Base-by-base conservation (phyloP, 1,139 yeast genomes). In the Yamadazyma epiphylla region DNA sequence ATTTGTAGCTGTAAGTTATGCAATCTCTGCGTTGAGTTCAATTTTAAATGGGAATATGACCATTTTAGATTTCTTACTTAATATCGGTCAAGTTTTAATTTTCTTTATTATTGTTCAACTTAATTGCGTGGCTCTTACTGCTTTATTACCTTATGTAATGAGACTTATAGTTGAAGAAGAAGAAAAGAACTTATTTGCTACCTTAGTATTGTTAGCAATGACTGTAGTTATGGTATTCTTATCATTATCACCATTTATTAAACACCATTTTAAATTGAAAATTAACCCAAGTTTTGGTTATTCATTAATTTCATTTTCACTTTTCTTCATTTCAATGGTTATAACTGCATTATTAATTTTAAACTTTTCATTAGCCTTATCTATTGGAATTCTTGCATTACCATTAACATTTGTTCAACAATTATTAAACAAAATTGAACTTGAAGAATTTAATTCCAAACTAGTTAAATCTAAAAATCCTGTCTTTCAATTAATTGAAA, bases 301-400 rank as follows among this genome's bases (percentile, higher is more conserved):
- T 34, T 54, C 60, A 19, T 43, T 66, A 25, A 44, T 66, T 22
- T 42, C 70, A 7, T 51, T 63, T 28, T 67, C 84, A 3, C 66
- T 80, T 35, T 64, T 80, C 33, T 73, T 75, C 39, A 70, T 82
- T 35, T 80, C 95, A 21, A 68, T 87, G 51, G 66, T 80, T 22
- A 67, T 88, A 26, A 77, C 87, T 8, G 79, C 95, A 0, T 60
- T 88, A 24, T 65, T 94, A 32, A 87, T 88, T 44, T 74, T 89
- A 24, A 89, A 91, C 55, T 91, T 89, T 55, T 70, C 96, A 3
- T 65, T 91, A 40, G 86, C 96, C 0, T 68, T 86, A 32, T 53
- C 69, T 4, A 64, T 89, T 36, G 94, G 95, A 1, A 36, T 85
- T 2, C 55, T 76, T 19, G 75, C 86, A 1, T 60, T 80, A 21